Conservation (phyloP, 2,329 filamentous ascomycete genomes). For the Ilyonectria mors-panacis region DNA sequence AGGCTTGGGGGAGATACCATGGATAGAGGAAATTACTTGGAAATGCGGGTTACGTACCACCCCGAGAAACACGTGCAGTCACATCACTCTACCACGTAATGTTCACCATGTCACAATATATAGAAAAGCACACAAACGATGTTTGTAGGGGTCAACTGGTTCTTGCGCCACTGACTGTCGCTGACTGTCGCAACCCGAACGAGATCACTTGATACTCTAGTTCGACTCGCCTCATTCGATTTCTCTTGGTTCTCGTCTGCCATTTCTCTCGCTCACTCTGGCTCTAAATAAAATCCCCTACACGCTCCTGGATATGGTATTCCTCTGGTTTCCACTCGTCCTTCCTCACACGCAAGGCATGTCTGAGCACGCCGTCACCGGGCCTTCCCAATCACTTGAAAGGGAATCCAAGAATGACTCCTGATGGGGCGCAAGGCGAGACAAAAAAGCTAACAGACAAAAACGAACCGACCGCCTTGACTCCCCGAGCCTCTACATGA, state of each 20-base stretch:
- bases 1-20: slow-evolving; percentile 20
- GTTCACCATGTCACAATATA: background rate
- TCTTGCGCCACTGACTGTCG: slow-evolving; percentile 33
- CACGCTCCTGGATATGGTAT: slow-evolving; percentile 48
- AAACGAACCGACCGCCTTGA: slow-evolving; percentile 55
- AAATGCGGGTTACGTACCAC: slow-evolving; percentile 11
- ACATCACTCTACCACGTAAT: background rate
- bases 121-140: background rate
- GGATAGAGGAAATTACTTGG: slow-evolving; percentile 4
- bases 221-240: slow-evolving; percentile 37
- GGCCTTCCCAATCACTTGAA: slow-evolving; percentile 54
- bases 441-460: slow-evolving; percentile 41
- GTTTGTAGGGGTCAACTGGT: slow-evolving; percentile 32
- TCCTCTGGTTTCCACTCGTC: slow-evolving; percentile 31
- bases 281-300: slow-evolving; percentile 45
- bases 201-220: slow-evolving; percentile 55
- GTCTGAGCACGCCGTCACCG: slow-evolving; percentile 44
- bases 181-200: slow-evolving; percentile 37
- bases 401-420: slow-evolving; percentile 50
- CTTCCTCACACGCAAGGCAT: slow-evolving; percentile 38
- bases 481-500: slow-evolving; percentile 61
- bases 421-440: slow-evolving; percentile 34
- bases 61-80: background rate
- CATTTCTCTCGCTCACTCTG: slow-evolving; percentile 27
- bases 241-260: slow-evolving; percentile 37